These are phyloP conservation scores for Polytrichum formosum DNA, from an alignment of 225 moss, liverwort and hornwort genomes.

Conservation along the genomic window DNA sequence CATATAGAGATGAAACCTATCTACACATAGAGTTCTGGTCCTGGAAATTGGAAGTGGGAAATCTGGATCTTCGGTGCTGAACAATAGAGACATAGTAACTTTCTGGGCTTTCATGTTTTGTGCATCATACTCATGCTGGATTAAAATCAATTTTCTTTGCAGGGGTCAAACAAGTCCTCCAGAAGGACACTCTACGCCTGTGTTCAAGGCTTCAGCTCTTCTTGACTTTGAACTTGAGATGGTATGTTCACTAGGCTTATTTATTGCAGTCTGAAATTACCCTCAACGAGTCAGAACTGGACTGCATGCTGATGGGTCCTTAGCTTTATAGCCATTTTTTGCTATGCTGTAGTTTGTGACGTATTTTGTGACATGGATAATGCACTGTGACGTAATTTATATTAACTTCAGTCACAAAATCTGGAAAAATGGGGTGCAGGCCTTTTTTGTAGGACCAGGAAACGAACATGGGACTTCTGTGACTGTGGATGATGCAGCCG, in stretches of 20 bases:
- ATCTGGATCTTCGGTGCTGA: too few species aligned
- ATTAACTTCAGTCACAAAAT: too few species aligned
- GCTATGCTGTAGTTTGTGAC: too few species aligned
- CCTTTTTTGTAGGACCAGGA: conserved; percentile 85
- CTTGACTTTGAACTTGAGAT: conserved; percentile 94
- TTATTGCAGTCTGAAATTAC: not conserved
- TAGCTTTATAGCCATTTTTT: too few species aligned
- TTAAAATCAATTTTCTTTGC: conserved; percentile 9
- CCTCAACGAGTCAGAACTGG: not conserved
- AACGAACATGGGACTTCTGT: conserved; percentile 73
- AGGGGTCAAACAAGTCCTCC: conserved; percentile 89
- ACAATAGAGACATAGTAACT: too few species aligned
- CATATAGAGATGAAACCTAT: too few species aligned
- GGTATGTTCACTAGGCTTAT: conserved; percentile 32
- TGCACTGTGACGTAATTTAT: too few species aligned
- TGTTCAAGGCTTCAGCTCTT: conserved; percentile 67
- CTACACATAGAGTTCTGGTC: too few species aligned
- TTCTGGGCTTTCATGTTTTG: too few species aligned
- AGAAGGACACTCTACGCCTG: conserved; percentile 52
- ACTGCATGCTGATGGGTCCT: not conserved
- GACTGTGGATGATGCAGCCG: conserved; percentile 64
- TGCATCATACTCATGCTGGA: too few species aligned
- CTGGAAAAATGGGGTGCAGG: conserved; percentile 35
- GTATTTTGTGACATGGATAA: too few species aligned
- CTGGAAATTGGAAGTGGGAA: too few species aligned